Evolutionary conservation across 208 protist genomes (phyloP).

Genomic region (Crithidia mellificae): DNA sequence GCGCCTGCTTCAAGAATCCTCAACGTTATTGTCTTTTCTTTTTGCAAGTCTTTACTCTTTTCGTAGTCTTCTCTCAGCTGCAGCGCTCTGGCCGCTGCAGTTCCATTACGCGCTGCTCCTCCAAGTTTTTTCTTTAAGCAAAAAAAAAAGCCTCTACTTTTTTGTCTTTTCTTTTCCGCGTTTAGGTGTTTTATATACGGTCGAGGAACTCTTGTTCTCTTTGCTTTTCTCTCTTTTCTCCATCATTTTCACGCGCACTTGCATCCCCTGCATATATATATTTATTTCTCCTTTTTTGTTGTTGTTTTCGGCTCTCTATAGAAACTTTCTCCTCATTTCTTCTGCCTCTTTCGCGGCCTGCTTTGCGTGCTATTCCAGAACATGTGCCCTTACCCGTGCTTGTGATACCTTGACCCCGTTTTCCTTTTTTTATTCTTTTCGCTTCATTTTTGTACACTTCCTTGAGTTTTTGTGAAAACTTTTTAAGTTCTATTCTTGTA

Average conservation of each 20-base stretch:
- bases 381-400: neutral
- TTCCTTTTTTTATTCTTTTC: too few species aligned
- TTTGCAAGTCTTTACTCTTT: neutral
- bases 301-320: neutral
- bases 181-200: neutral
- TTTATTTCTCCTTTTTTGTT: neutral
- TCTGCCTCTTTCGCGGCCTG: neutral
- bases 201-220: neutral
- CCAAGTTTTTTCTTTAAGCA: neutral
- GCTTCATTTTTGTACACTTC: neutral
- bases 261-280: neutral
- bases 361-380: too few species aligned
- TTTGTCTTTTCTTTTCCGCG: neutral
- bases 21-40: too few species aligned
- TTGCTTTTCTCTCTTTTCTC: neutral
- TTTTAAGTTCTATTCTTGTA: neutral
- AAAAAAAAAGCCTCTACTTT: constrained; percentile 1
- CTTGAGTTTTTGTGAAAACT: neutral
- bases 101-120: neutral
- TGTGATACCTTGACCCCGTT: too few species aligned
- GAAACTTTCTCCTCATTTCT: neutral
- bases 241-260: neutral
- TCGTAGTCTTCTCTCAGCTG: neutral
- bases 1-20: too few species aligned
- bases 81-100: neutral